These are phyloP conservation scores for Pisolithus marmoratus DNA, from an alignment of 768 basidiomycete species.

Conservation along the genomic window DNA sequence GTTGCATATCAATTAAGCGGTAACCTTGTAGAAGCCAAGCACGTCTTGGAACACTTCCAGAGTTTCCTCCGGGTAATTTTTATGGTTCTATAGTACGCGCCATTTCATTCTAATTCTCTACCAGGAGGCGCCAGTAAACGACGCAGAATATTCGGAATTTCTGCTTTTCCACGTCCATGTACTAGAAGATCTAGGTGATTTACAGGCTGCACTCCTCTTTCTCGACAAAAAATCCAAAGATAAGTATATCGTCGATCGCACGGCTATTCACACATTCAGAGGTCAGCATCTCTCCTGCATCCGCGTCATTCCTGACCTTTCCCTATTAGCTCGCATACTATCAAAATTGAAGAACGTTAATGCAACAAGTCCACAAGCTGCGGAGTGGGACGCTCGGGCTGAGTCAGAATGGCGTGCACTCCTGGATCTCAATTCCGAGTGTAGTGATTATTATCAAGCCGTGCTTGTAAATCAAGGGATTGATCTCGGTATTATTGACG, in stretches of 20 bases:
- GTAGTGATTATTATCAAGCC: constrained; percentile 71
- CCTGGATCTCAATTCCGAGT: constrained; percentile 83
- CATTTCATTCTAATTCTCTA: constrained; percentile 6
- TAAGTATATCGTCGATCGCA: constrained; percentile 64
- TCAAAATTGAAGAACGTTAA: constrained; percentile 40
- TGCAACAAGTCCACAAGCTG: constrained; percentile 7
- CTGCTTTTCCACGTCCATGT: constrained; percentile 71
- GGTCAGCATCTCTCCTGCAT: constrained; percentile 34
- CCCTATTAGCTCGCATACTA: constrained; percentile 64
- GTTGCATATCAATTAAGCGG: constrained; percentile 85
- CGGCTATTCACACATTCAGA: constrained; percentile 59
- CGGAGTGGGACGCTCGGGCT: constrained; percentile 55
- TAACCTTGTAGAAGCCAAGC: constrained; percentile 62
- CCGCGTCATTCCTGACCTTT: constrained; percentile 3
- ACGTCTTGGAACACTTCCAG: constrained; percentile 69
- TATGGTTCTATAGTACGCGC: neutral
- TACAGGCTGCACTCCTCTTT: constrained; percentile 51
- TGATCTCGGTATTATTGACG: constrained; percentile 48
- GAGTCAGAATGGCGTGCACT: constrained; percentile 76
- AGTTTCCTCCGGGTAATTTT: constrained; percentile 57
- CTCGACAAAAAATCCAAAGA: constrained; percentile 63
- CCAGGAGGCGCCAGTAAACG: constrained; percentile 71
- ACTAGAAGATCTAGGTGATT: constrained; percentile 67
- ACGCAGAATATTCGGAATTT: constrained; percentile 80
- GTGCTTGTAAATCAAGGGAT: constrained; percentile 64